Evolutionary conservation across 2,329 filamentous ascomycete genomes (phyloP), one percentile per base, ranked within the genome.

Genomic region (Alternaria infectoria): DNA sequence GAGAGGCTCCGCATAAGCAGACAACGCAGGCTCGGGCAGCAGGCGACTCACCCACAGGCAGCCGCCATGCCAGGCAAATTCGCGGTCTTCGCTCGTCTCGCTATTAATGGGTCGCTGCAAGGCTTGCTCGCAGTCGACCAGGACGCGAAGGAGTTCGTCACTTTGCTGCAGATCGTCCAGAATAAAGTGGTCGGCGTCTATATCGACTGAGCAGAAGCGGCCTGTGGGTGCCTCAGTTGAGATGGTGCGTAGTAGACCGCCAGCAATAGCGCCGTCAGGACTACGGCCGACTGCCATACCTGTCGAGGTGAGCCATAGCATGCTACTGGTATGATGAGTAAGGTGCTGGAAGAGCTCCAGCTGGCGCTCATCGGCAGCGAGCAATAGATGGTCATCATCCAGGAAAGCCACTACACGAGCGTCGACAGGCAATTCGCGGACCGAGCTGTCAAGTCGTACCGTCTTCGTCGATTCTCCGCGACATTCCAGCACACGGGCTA

Each of bases 11-110:
- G 32, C 32, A 36, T 36, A 36, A 36, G 32, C 15, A 36, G 32
- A 36, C 32, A 36, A 36, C 25, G 32, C 54, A 17, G n/a, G 55
- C 50, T 72, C 71, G 10, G 65, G 66, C 8, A 73, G 54, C n/a
- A 67, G n/a, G 11, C 71, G 67, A 49, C 69, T 71, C 6, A 71
- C 63, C 63, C 65, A 67, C 51, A 70, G 32, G 45, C 59, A 65
- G 19, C 65, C 67, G 45, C 68, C 55, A 44, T 72, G 64, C 69
- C 65, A 69, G 21, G 55, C 49, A 44, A 65, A 65, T 32, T 72
- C 71, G 21, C 64, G 55, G 26, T 74, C 62, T n/a, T 21, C 32
- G 32, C 32, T 21, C 15, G 46, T 50, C 13, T 28, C 49, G 13
- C 59, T 59, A n/a, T 51, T 59, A 12, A 25, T 12, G 13, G 21